phyloP scores from a whole-genome alignment of 805 yeast genomes.

The Pichia cephalocereana region DNA sequence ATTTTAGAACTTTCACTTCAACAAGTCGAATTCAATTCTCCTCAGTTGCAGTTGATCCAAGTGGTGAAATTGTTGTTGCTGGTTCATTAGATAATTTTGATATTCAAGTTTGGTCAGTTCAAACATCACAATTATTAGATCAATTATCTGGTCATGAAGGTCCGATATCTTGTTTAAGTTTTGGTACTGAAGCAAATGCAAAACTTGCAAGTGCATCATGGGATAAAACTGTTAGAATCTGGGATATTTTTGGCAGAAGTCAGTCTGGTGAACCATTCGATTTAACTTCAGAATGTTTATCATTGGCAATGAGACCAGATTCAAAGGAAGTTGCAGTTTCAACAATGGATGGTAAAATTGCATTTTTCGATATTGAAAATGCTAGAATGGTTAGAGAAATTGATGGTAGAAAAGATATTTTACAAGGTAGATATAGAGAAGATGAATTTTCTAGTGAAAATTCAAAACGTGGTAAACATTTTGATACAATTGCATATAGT shows the following conservation, averaged over 20 bases:
- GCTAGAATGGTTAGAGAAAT: conserved; percentile 76
- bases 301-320: conserved; percentile 82
- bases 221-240: conserved; percentile 90
- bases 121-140: conserved; percentile 86
- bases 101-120: conserved; percentile 95
- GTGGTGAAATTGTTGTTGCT: conserved; percentile 95
- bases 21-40: conserved; percentile 81
- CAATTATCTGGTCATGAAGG: conserved; percentile 90
- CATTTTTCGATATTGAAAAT: conserved; percentile 73
- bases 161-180: conserved; percentile 80
- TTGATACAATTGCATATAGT: conserved; percentile 73
- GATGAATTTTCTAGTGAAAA: conserved; percentile 78
- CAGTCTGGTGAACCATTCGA: conserved; percentile 88
- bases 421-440: conserved; percentile 71
- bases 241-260: conserved; percentile 86
- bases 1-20: conserved; percentile 91
- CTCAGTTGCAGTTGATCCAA: conserved; percentile 88
- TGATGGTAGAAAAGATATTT: conserved; percentile 81
- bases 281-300: conserved; percentile 72
- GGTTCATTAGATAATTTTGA: conserved; percentile 87
- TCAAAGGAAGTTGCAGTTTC: conserved; percentile 85
- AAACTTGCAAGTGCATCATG: conserved; percentile 86
- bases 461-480: conserved; percentile 75
- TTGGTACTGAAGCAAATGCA: conserved; percentile 63
- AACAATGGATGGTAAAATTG: conserved; percentile 79